Conservation (phyloP, 208 protist genomes). For the Strigomonas culicis region DNA sequence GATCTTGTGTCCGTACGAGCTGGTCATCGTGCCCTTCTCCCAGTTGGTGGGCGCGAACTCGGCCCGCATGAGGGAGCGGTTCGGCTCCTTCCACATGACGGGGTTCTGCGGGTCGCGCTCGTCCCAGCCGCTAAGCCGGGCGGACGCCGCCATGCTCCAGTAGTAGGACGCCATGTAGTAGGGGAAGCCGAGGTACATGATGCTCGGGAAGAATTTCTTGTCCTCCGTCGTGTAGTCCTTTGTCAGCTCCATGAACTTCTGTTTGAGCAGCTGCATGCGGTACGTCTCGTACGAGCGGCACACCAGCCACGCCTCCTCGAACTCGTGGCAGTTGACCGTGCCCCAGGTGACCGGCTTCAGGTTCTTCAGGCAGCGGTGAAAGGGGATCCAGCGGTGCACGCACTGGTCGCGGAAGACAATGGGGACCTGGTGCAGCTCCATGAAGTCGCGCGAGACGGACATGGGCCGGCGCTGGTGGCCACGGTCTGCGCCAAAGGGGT, state of each 20-base stretch:
- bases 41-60: slow-evolving; percentile 89
- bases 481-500: slow-evolving; percentile 89
- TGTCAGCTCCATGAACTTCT: slow-evolving; percentile 88
- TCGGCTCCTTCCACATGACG: slow-evolving; percentile 85
- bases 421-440: slow-evolving; percentile 86
- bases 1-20: slow-evolving; percentile 79
- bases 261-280: slow-evolving; percentile 85
- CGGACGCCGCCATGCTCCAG: slow-evolving; percentile 81
- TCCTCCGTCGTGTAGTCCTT: slow-evolving; percentile 89
- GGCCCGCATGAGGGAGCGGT: slow-evolving; percentile 85
- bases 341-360: slow-evolving; percentile 86
- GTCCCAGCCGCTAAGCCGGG: slow-evolving; percentile 88
- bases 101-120: slow-evolving; percentile 85
- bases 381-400: slow-evolving; percentile 85
- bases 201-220: slow-evolving; percentile 90
- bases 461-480: slow-evolving; percentile 86
- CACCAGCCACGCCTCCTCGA: slow-evolving; percentile 86
- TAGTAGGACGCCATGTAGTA: slow-evolving; percentile 82
- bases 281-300: slow-evolving; percentile 87
- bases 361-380: slow-evolving; percentile 79
- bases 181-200: slow-evolving; percentile 72
- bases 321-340: slow-evolving; percentile 88
- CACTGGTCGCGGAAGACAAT: slow-evolving; percentile 88
- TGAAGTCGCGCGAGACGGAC: slow-evolving; percentile 85
- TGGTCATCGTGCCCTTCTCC: slow-evolving; percentile 85